Conservation (phyloP, 768 basidiomycete genomes). For the Astraeus odoratus region DNA sequence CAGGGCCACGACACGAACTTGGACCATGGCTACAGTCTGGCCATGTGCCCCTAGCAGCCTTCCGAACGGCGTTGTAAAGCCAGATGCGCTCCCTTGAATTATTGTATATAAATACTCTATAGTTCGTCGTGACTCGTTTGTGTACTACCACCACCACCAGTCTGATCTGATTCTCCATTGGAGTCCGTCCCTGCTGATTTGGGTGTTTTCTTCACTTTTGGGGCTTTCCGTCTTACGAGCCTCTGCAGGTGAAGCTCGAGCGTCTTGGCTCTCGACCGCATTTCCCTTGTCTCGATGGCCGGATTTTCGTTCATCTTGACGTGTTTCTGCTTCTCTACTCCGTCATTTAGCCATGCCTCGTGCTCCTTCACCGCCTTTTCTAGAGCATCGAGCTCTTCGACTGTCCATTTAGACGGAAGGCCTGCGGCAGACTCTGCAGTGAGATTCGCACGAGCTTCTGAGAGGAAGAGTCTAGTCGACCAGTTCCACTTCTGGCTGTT, state of each 20-base stretch:
- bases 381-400: conserved; percentile 76
- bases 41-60: too few relatives aligned
- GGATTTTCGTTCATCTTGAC: conserved; percentile 75
- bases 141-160: conserved; percentile 13
- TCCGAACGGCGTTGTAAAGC: too few relatives aligned
- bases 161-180: conserved; percentile 12
- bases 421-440: conserved; percentile 56
- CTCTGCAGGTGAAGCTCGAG: conserved; percentile 71
- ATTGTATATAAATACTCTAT: conserved; percentile 14
- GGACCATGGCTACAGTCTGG: too few relatives aligned
- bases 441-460: conserved; percentile 68
- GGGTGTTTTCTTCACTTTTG: conserved; percentile 52
- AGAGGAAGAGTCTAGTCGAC: conserved; percentile 81
- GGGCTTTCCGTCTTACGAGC: conserved; percentile 60
- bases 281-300: conserved; percentile 77
- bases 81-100: too few relatives aligned
- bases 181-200: conserved; percentile 11
- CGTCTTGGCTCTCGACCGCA: conserved; percentile 75
- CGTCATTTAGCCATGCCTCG: conserved; percentile 76
- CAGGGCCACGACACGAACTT: too few relatives aligned
- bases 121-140: conserved; percentile 24
- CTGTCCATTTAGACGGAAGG: conserved; percentile 73
- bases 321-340: conserved; percentile 76
- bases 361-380: conserved; percentile 73
- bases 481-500: conserved; percentile 84